phyloP scores from a whole-genome alignment of 495 filamentous ascomycete species.

The Xylaria telfairii region DNA sequence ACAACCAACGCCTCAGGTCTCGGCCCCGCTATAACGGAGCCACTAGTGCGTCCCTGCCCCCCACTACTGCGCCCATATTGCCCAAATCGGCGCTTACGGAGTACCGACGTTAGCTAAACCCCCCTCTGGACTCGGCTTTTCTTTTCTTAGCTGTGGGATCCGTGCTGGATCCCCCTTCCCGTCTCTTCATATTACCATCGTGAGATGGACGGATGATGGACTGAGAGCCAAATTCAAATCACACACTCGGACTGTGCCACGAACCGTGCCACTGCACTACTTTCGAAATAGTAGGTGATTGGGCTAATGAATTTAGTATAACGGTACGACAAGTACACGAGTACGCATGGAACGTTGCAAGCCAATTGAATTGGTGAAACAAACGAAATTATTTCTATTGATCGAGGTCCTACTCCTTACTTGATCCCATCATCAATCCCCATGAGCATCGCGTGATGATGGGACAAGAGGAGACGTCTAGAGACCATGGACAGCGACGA shows the following conservation, averaged over 20 bases:
- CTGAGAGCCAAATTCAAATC: not conserved
- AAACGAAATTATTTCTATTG: constrained; percentile 23
- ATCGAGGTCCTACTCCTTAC: constrained; percentile 5
- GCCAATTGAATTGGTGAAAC: not conserved
- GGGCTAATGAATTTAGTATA: not conserved
- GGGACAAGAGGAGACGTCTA: not conserved
- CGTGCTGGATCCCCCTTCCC: not conserved
- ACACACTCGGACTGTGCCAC: not conserved
- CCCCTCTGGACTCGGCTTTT: not conserved
- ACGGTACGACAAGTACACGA: not conserved
- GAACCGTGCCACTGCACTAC: not conserved
- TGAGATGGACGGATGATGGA: not conserved
- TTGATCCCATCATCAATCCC: constrained; percentile 16
- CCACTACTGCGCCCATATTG: not conserved
- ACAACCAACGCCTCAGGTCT: constrained; percentile 4
- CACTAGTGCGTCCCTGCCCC: not conserved
- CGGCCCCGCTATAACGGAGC: not conserved
- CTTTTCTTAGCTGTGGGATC: not conserved
- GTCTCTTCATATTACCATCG: not conserved
- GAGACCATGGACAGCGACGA: not conserved
- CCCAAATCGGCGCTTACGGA: not conserved
- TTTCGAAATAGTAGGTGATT: not conserved
- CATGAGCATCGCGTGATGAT: not conserved
- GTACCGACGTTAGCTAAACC: not conserved
- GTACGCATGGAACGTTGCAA: constrained; percentile 14